Percentiles rank a stretch among this genome's conserved stretches.
Conservation (phyloP, 2,329 filamentous ascomycete species). For the Davidsoniella eucalypti region DNA sequence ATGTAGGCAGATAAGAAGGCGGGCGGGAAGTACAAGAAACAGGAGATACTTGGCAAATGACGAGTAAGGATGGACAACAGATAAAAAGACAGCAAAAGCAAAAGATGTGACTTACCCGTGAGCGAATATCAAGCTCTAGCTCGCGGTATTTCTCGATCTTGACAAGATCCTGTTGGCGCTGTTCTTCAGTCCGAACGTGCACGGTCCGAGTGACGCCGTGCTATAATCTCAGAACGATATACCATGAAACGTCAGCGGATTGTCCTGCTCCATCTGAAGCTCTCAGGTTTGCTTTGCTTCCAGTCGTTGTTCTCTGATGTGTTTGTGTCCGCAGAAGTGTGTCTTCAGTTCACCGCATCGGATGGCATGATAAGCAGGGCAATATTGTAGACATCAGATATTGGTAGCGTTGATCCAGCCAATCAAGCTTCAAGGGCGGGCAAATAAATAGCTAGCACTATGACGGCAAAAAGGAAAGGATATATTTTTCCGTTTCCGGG, state of each 20-base stretch:
- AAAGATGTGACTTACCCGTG: constrained; percentile 33
- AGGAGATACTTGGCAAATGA: too few relatives aligned
- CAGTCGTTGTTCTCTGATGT: neutral
- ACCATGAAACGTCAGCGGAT: neutral
- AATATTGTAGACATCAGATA: neutral
- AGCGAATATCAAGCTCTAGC: constrained; percentile 50
- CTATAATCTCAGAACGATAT: constrained; percentile 26
- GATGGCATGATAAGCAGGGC: neutral
- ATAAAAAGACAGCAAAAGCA: neutral
- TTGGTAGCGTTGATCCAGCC: neutral
- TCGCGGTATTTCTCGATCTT: constrained; percentile 62
- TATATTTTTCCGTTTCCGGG: too few relatives aligned
- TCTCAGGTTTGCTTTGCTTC: neutral
- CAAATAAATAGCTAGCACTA: too few relatives aligned
- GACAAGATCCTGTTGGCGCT: constrained; percentile 52
- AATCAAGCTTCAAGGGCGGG: too few relatives aligned
- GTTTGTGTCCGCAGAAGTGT: neutral
- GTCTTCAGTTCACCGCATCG: neutral
- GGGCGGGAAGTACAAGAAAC: too few relatives aligned
- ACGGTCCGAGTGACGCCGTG: constrained; percentile 66
- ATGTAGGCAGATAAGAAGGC: too few relatives aligned
- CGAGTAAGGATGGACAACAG: neutral
- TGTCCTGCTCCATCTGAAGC: neutral
- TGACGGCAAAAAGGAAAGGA: too few relatives aligned
- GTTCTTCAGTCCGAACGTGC: constrained; percentile 47